A percentile compares a stretch with the other conserved stretches of the same genome.
Evolutionary conservation across 441 rosid genomes (phyloP).

Genomic region (Pelargonium citronellum): DNA sequence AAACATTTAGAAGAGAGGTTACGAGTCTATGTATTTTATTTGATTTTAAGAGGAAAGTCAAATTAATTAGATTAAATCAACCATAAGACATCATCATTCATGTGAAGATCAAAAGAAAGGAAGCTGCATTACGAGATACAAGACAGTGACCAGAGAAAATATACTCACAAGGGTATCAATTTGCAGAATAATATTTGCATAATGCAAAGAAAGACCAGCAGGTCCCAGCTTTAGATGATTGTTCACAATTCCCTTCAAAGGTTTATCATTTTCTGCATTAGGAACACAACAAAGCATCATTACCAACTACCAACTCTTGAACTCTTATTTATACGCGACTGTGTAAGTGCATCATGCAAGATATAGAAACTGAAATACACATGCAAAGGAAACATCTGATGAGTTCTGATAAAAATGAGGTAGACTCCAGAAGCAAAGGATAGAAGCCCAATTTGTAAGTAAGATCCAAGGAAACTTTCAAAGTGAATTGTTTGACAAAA

Average conservation of each 20-base stretch:
- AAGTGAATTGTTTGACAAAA: not conserved
- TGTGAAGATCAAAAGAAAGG: not conserved
- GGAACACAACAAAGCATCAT: constrained; percentile 7
- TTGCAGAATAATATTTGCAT: constrained; percentile 89
- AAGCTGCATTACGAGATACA: constrained; percentile 11
- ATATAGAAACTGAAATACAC: not conserved
- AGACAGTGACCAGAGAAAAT: constrained; percentile 17
- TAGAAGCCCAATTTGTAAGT: not conserved
- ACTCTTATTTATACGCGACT: not conserved
- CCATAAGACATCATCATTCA: not conserved
- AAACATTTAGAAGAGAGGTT: not conserved
- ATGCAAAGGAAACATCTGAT: not conserved
- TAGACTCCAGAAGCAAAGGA: not conserved
- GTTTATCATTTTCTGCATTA: constrained; percentile 54
- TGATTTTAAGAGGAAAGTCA: too few species aligned
- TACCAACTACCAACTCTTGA: not conserved
- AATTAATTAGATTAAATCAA: too few species aligned
- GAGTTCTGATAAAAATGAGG: not conserved
- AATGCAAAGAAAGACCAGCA: constrained; percentile 96
- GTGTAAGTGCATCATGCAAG: not conserved
- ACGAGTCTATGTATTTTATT: not conserved
- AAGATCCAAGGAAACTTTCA: not conserved
- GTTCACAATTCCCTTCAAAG: constrained; percentile 37
- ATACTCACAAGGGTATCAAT: constrained; percentile 89
- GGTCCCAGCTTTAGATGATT: constrained; percentile 66